Base-by-base conservation (phyloP, 106 monocot genomes). In the Acanthochlamys bracteata region DNA sequence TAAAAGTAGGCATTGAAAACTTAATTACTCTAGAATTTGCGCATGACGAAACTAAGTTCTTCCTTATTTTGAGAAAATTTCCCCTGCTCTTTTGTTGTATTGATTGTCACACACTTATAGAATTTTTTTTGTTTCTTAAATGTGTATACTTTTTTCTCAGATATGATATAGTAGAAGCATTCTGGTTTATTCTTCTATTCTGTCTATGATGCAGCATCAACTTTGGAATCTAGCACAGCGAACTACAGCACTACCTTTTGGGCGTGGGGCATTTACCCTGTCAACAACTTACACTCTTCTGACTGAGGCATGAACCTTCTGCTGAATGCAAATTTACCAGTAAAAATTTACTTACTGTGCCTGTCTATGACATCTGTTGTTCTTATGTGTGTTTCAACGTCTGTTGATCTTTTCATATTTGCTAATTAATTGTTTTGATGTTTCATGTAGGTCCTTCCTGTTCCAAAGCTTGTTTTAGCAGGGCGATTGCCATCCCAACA, bases 171-270 rank as follows among this genome's bases (percentile, higher is more conserved):
- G n/a, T n/a, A n/a, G n/a, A n/a, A n/a, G n/a, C n/a, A n/a, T n/a
- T 13, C 3, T 60, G 25, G n/a, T 25, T 26, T 26, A 60, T 60
- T n/a, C n/a, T 27, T 39, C 12, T 54, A 54, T 54, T 42, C 40
- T 53, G 54, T 45, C 4, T 71, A 73, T 24, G 15, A 0, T 74
- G 53, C 79, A 96, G 95, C 84, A 87, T 72, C 84, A 91, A 60
- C 74, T 96, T 24, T 96, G 95, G 95, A 90, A 85, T 81, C 78
- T 90, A 73, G 95, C 95, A 61, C 90, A 90, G 58, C 82, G 95
- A 71, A 96, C 95, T 69, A 82, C 88, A 53, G 76, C 95, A 71
- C 76, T 96, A 42, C 95, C 95, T 55, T 76, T 91, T 73, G 95
- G 95, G 2, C 84, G 95, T 17, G 95, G 95, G 52, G 95, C 90